Percentiles rank a stretch among this genome's conserved stretches.
These are phyloP conservation scores for Dichotomopilus funicola DNA, from an alignment of 2,329 filamentous ascomycete species.

Conservation along the genomic window DNA sequence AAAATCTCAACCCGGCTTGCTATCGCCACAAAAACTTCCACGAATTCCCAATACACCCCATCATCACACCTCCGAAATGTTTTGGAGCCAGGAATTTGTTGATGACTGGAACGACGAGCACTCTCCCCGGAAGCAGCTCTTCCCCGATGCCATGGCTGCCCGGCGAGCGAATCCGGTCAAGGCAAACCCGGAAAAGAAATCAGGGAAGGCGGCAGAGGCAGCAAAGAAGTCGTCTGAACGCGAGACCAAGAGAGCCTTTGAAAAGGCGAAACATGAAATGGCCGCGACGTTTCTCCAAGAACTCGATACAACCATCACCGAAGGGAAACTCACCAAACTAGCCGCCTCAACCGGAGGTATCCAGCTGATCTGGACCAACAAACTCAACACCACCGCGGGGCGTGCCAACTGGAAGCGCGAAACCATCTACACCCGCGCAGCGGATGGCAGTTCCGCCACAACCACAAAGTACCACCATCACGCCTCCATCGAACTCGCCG, in stretches of 20 bases:
- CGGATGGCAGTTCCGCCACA: conserved; percentile 11
- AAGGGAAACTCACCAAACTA: conserved; percentile 52
- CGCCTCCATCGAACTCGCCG: conserved; percentile 79
- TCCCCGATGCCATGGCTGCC: conserved; percentile 18
- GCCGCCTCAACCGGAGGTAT: conserved; percentile 62
- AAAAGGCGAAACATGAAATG: conserved; percentile 53
- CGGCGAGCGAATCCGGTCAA: conserved; percentile 20
- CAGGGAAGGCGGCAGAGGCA: neutral
- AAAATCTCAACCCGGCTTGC: conserved; percentile 20
- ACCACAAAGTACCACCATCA: conserved; percentile 44
- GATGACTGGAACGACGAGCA: conserved; percentile 61
- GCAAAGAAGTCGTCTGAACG: neutral
- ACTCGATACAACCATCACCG: conserved; percentile 60
- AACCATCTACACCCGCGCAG: conserved; percentile 35
- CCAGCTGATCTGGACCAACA: conserved; percentile 66
- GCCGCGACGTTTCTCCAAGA: conserved; percentile 60
- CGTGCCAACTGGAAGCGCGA: conserved; percentile 66
- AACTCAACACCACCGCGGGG: conserved; percentile 73
- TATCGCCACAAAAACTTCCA: conserved; percentile 31
- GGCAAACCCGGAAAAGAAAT: conserved; percentile 13
- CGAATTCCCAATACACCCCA: conserved; percentile 50
- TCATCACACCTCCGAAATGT: conserved; percentile 47
- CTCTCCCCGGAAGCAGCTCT: conserved; percentile 29
- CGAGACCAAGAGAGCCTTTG: conserved; percentile 53
- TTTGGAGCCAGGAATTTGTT: conserved; percentile 53